Percentiles rank a stretch among this genome's conserved stretches.
Evolutionary conservation across 345 rosid species (phyloP).

Genomic region (Cochlearia excelsa): DNA sequence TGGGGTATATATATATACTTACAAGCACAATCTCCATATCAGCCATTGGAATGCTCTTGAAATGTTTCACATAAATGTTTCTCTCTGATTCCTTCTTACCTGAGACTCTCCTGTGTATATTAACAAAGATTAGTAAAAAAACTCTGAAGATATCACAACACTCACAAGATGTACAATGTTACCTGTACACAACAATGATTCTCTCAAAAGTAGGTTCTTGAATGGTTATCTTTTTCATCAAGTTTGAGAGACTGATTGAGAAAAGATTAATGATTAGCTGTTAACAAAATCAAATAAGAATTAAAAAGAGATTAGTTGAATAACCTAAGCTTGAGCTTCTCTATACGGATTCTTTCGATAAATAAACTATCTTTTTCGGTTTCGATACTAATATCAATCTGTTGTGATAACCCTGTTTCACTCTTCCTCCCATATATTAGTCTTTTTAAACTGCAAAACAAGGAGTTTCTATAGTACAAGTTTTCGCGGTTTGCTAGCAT

Average conservation of each 20-base stretch:
- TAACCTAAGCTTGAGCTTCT: constrained; percentile 63
- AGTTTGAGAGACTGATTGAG: constrained; percentile 47
- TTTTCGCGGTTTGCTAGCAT: constrained; percentile 12
- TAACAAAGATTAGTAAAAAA: constrained; percentile 6
- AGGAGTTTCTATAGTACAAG: neutral
- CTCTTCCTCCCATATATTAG: constrained; percentile 35
- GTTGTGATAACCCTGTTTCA: constrained; percentile 26
- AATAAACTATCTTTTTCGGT: constrained; percentile 38
- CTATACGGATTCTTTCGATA: constrained; percentile 62
- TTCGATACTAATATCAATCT: constrained; percentile 41
- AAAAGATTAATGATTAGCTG: neutral
- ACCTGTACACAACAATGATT: constrained; percentile 83
- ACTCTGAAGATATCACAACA: neutral
- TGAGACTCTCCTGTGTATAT: constrained; percentile 45
- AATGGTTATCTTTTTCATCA: constrained; percentile 56
- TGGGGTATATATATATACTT: constrained; percentile 35
- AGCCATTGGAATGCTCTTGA: constrained; percentile 82
- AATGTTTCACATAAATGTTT: constrained; percentile 66
- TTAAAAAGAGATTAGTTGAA: neutral
- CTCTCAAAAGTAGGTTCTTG: constrained; percentile 82
- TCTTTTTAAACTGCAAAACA: constrained; percentile 42
- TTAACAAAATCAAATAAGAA: neutral
- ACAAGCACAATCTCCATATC: constrained; percentile 92
- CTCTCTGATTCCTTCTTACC: constrained; percentile 43
- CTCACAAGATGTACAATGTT: neutral